phyloP scores from a whole-genome alignment of 257 asterid species.

The Hygrophila difformis region DNA sequence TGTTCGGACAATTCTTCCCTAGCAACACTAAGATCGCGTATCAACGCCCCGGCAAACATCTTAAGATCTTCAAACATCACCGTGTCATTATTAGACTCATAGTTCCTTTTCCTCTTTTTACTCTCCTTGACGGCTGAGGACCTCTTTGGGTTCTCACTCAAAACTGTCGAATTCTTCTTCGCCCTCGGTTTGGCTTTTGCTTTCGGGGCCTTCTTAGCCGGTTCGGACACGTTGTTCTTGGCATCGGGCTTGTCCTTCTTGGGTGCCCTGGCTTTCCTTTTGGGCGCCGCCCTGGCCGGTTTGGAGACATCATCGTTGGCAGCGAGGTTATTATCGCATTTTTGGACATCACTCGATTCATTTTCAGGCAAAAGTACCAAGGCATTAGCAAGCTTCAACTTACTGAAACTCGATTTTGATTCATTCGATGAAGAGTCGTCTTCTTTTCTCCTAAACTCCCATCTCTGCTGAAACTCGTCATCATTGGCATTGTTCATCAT shows the following conservation, averaged over 20 bases:
- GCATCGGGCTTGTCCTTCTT: background rate
- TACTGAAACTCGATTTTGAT: conserved; percentile 8
- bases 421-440: conserved; percentile 29
- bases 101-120: conserved; percentile 10
- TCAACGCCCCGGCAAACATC: conserved; percentile 23
- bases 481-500: conserved; percentile 25
- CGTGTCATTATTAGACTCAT: conserved; percentile 10
- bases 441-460: conserved; percentile 43
- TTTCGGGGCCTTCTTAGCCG: too few species aligned
- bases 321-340: conserved; percentile 4
- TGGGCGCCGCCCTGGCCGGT: conserved; percentile 10
- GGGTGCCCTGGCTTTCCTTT: conserved; percentile 1
- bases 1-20: conserved; percentile 24
- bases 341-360: conserved; percentile 9
- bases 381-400: conserved; percentile 16
- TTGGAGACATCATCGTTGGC: background rate
- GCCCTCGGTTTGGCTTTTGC: background rate
- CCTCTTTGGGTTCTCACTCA: conserved; percentile 1
- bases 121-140: background rate
- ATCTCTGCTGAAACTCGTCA: conserved; percentile 29
- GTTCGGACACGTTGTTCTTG: too few species aligned
- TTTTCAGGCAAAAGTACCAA: conserved; percentile 15
- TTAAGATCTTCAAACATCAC: conserved; percentile 24
- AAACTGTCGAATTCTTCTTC: background rate
- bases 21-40: conserved; percentile 29